phyloP scores from a whole-genome alignment of 768 basidiomycete species.

The Suillus lakei region DNA sequence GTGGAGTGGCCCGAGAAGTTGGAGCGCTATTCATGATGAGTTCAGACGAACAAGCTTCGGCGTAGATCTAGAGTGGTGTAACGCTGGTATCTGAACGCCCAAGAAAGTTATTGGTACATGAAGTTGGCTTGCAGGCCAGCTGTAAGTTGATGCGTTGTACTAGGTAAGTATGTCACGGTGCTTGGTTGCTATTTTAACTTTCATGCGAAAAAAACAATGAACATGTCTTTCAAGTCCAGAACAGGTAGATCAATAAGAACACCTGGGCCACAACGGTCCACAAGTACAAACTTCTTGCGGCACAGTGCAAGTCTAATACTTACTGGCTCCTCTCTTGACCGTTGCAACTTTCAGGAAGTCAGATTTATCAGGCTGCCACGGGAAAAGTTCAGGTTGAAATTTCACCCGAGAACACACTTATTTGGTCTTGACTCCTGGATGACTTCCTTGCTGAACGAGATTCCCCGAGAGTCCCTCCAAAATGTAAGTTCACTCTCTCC shows the following conservation, averaged over 20 bases:
- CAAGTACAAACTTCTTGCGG: not conserved
- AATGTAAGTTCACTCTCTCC: conserved; percentile 25
- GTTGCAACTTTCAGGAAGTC: not conserved
- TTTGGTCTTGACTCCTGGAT: no score
- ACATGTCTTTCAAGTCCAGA: conserved; percentile 7
- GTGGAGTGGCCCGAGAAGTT: conserved; percentile 47
- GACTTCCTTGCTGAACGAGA: conserved; percentile 30
- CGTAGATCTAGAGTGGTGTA: conserved; percentile 14
- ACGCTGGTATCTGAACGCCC: conserved; percentile 1
- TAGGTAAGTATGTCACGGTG: not conserved
- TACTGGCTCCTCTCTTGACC: not conserved
- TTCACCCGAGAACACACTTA: not conserved
- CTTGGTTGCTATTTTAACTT: conserved; percentile 5
- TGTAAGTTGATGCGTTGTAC: conserved; percentile 6
- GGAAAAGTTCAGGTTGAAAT: no score
- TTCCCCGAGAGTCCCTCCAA: conserved; percentile 40
- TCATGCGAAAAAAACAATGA: conserved; percentile 12
- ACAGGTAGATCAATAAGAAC: conserved; percentile 10
- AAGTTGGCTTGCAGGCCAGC: conserved; percentile 13
- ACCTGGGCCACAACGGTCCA: no score
- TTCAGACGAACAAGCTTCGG: conserved; percentile 4
- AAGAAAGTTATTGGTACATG: conserved; percentile 7
- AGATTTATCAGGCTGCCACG: not conserved
- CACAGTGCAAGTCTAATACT: not conserved
- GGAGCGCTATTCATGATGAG: conserved; percentile 48